Percentiles rank a stretch among this genome's conserved stretches.
Evolutionary conservation across 345 rosid genomes (phyloP).

Genomic region (Lumnitzera littorea): DNA sequence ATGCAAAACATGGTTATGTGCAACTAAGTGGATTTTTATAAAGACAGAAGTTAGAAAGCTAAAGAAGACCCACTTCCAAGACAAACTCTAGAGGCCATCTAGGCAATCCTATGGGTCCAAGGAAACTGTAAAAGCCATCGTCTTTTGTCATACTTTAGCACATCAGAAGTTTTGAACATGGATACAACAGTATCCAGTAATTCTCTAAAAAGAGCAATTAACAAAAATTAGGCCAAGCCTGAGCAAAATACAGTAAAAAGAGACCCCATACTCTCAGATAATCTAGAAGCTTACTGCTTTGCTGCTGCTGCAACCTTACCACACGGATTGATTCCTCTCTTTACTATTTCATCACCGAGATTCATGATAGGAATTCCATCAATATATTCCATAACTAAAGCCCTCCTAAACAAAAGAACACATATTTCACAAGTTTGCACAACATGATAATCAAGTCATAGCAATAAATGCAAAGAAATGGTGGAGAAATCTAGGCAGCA

Average conservation of each 20-base stretch:
- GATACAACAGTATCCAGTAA: too few species aligned
- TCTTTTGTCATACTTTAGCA: too few species aligned
- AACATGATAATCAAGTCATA: not conserved
- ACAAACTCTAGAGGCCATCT: too few species aligned
- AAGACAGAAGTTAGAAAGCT: too few species aligned
- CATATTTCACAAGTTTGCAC: not conserved
- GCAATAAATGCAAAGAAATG: too few species aligned
- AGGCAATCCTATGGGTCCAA: too few species aligned
- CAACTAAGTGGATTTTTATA: too few species aligned
- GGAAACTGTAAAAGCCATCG: too few species aligned
- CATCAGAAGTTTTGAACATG: too few species aligned
- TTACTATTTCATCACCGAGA: conserved; percentile 82
- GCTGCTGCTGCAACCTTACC: conserved; percentile 83
- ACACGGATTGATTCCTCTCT: conserved; percentile 82
- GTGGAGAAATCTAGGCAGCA: not conserved
- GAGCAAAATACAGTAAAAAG: conserved; percentile 5
- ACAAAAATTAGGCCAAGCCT: conserved; percentile 1
- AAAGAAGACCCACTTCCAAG: too few species aligned
- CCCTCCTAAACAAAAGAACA: conserved; percentile 43
- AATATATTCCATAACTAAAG: conserved; percentile 83
- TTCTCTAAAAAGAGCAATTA: too few species aligned
- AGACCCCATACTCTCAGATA: conserved; percentile 32
- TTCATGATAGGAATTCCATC: conserved; percentile 87
- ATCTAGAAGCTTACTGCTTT: conserved; percentile 77
- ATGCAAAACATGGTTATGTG: too few species aligned